Base-by-base conservation (phyloP, 768 basidiomycete genomes). In the Kwoniella sp. region DNA sequence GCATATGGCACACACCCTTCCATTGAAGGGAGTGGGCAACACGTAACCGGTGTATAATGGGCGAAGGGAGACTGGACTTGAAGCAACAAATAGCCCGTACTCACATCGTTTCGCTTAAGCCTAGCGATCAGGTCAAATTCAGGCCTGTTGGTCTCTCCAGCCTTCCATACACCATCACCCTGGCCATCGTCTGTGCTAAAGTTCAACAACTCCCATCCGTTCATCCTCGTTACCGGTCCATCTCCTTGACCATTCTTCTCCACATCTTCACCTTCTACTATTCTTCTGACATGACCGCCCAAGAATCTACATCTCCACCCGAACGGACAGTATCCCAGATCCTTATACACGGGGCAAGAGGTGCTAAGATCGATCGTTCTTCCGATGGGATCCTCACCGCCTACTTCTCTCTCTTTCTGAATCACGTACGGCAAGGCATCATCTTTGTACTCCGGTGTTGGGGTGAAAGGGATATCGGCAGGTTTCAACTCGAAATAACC, bases 271-370 rank as follows among this genome's bases (percentile, higher is more conserved):
- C 40, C 46, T 3, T 46, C 37, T 17, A 83, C 83, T 30, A 84
- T 82, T 36, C 81, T 80, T 19, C 74, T 80, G 12, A 88, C 81
- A 78, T 99, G 95, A 2, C 85, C 88, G 13, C 89, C 88, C 5
- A 96, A 84, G 80, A 90, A 96, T 1, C 96, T 87, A 77, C 96
- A 99, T 78, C 92, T 91, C 79, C 90, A 88, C 12, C 93, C 96
- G 70, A 85, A 86, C 56, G 86, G 85, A 81, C 92, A 96, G 68
- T 87, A 85, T 1, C 92, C 92, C 19, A 83, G 83, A 67, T 86
- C 85, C 17, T 82, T 80, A 70, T 85, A 90, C 1, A 88, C 82
- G 0, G 91, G 90, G 73, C 91, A 94, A 79, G 72, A n/a, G 64
- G 70, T 74, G 17, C 24, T 37, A 1, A 67, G 37, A 50, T 72